These are phyloP conservation scores for Xylaria hypoxylon DNA, from an alignment of 2,329 filamentous ascomycete species.

Conservation along the genomic window DNA sequence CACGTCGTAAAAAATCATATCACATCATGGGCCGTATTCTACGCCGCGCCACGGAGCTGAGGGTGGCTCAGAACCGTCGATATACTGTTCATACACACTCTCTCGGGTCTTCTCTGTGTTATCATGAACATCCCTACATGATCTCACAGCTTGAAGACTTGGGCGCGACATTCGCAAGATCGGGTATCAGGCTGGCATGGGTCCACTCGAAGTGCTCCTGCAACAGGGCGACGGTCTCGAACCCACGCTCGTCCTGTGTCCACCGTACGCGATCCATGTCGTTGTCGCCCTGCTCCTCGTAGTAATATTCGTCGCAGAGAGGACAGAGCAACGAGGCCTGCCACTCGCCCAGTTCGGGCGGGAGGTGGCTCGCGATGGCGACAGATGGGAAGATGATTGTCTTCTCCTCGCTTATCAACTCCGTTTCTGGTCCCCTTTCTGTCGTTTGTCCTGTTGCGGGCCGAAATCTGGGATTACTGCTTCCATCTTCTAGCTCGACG, in stretches of 20 bases:
- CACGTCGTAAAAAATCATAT: conserved; percentile 29
- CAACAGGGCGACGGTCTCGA: conserved; percentile 61
- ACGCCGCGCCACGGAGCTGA: neutral
- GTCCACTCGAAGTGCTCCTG: conserved; percentile 69
- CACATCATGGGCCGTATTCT: conserved; percentile 21
- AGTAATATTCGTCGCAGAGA: conserved; percentile 66
- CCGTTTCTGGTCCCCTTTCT: conserved; percentile 11
- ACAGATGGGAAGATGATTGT: conserved; percentile 67
- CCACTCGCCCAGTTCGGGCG: conserved; percentile 64
- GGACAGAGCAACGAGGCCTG: conserved; percentile 64
- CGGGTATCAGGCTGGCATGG: conserved; percentile 55
- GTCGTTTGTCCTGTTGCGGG: neutral
- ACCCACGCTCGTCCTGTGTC: conserved; percentile 60
- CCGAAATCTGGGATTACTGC: neutral
- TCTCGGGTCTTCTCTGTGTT: neutral
- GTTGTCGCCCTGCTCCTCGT: conserved; percentile 61
- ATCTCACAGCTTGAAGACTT: conserved; percentile 57
- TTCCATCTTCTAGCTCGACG: conserved; percentile 32
- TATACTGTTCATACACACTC: neutral
- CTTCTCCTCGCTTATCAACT: conserved; percentile 59
- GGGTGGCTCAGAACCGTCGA: conserved; percentile 2
- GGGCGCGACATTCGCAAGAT: conserved; percentile 48
- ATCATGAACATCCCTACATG: conserved; percentile 55
- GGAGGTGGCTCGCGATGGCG: conserved; percentile 68
- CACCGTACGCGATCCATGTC: conserved; percentile 63